These are phyloP conservation scores for Schizochytrium sp. DNA, from an alignment of 108 stramenopile genomes.

Conservation along the genomic window DNA sequence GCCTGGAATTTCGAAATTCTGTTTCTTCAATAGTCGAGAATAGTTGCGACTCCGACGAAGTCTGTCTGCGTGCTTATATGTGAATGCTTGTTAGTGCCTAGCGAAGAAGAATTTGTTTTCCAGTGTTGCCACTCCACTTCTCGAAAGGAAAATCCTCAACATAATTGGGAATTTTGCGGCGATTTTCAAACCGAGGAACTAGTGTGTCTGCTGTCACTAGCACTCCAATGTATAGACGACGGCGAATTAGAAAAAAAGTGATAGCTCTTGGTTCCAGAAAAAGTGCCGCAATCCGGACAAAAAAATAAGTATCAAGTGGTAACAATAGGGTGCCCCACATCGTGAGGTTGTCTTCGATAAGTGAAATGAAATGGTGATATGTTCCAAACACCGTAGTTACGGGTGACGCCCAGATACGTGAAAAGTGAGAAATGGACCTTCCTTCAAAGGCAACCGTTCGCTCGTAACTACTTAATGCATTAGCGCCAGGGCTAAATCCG, in stretches of 20 bases:
- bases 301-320: not conserved
- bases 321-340: constrained; percentile 14
- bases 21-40: too few species aligned
- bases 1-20: too few species aligned
- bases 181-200: not conserved
- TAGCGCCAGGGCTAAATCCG: not conserved
- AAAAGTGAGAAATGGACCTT: not conserved
- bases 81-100: not conserved
- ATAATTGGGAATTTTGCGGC: not conserved
- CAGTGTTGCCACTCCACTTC: not conserved
- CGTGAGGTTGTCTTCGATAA: constrained; percentile 6
- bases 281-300: not conserved
- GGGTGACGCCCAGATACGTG: not conserved
- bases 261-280: not conserved
- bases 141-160: not conserved
- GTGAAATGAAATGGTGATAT: constrained; percentile 8
- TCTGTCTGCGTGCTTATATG: too few species aligned
- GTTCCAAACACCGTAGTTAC: not conserved
- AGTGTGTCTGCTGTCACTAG: constrained; percentile 13
- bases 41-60: too few species aligned
- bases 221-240: not conserved
- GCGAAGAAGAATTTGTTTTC: not conserved
- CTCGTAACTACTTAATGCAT: constrained; percentile 16
- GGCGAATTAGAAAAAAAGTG: constrained; percentile 21
- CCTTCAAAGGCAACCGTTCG: constrained; percentile 25